Base-by-base conservation (phyloP, 306 rosid species). In the Ceratonia siliqua region DNA sequence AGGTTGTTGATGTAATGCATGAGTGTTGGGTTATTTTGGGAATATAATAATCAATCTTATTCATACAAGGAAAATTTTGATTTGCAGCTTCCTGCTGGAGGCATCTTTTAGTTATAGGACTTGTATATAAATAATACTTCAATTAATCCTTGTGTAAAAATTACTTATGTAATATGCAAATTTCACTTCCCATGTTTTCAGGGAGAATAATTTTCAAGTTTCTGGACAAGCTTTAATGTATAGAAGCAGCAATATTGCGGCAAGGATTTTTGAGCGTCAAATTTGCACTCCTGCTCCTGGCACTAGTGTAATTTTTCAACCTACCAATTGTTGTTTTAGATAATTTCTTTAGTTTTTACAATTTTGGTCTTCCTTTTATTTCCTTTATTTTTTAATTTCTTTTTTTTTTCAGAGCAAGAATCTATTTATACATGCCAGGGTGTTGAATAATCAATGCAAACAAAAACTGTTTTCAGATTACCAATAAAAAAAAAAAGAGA, bases 191-290 rank as follows among this genome's bases (percentile, higher is more conserved):
- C 43, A 53, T 2, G 3, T 33, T 76, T 55, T 35, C 62, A 82
- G 84, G 73, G 75, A 63, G 50, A 43, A 70, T 41, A 62, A 77
- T 5, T 48, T 48, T 70, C 20, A 30, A 75, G 81, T 70, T 81
- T 79, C 62, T 25, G 81, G 68, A 68, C 39, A 27, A 67, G 81
- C 33, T 72, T 84, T 84, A 79, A 89, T 94, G 96, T 88, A 81
- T 83, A 87, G 87, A 80, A 92, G 88, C 79, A 83, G 82, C 88
- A 94, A 94, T 87, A 79, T 94, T 63, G 89, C 66, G 76, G 81
- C 92, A 41, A 92, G 99, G 90, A 77, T 94, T 75, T 94, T 94
- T 62, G 57, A 92, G 77, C 96, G 99, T 73, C 97, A 94, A 86
- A 87, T 94, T 77, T 68, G 81, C 65, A 88, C 95, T 77, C 92